Evolutionary conservation across 2,329 filamentous ascomycete species (phyloP).

Genomic region (Teratosphaeria gauchensis): DNA sequence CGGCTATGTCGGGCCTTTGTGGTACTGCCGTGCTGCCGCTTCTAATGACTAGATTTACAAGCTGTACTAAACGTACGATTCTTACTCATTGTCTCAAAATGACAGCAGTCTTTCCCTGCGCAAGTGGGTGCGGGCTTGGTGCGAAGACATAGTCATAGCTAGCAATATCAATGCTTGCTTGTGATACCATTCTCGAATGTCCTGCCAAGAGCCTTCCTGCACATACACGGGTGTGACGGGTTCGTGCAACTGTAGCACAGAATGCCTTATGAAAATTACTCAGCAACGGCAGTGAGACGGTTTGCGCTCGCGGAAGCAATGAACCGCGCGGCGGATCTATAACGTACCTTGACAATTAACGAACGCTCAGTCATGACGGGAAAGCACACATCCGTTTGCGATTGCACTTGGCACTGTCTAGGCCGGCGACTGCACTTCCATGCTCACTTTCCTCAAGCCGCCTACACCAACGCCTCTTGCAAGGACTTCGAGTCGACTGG

Average conservation of each 20-base stretch:
- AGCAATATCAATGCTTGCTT: background rate
- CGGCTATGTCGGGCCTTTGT: background rate
- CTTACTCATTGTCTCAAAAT: background rate
- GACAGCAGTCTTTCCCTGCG: background rate
- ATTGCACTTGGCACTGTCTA: background rate
- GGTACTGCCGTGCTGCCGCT: too few relatives aligned
- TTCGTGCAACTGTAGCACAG: background rate
- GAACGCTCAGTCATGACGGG: too few relatives aligned
- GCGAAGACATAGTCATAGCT: background rate
- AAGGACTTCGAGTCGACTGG: constrained; percentile 43
- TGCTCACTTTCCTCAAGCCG: constrained; percentile 31
- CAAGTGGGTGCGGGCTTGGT: too few relatives aligned
- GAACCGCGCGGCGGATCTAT: too few relatives aligned
- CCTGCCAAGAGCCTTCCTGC: background rate
- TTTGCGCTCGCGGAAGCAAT: too few relatives aligned
- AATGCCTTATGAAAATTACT: background rate
- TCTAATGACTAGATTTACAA: too few relatives aligned
- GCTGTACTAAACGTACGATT: background rate
- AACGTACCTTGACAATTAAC: too few relatives aligned
- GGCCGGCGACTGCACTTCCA: constrained; percentile 42
- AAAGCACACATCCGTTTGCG: too few relatives aligned
- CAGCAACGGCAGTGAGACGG: background rate
- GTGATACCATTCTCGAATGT: background rate
- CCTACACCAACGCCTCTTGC: constrained; percentile 23
- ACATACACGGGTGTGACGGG: background rate